Evolutionary conservation across 495 filamentous ascomycete genomes (phyloP).

Genomic region (Tuber borchii): DNA sequence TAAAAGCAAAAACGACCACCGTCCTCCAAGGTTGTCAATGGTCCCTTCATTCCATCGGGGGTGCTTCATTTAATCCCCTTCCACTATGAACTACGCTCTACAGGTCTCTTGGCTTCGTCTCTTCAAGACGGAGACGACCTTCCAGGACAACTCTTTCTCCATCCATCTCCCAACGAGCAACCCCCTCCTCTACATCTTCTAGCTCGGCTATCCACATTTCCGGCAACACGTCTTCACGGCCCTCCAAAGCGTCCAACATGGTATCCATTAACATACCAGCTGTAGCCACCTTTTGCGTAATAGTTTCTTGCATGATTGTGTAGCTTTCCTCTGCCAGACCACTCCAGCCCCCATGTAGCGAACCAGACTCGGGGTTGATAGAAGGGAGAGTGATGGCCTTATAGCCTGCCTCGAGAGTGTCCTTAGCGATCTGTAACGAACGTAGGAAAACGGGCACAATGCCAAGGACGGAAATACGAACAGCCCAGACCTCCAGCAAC

Average conservation of each 20-base stretch:
- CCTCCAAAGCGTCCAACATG: slow-evolving; percentile 79
- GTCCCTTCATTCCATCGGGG: too few species aligned
- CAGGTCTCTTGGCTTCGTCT: too few species aligned
- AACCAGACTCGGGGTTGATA: slow-evolving; percentile 19
- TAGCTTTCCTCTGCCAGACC: slow-evolving; percentile 51
- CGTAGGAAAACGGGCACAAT: slow-evolving; percentile 62
- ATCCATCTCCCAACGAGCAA: slow-evolving; percentile 61
- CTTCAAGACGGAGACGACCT: slow-evolving; percentile 32
- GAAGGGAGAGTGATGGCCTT: slow-evolving; percentile 27
- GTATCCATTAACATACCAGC: slow-evolving; percentile 69
- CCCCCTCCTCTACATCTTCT: slow-evolving; percentile 73
- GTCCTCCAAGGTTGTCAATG: too few species aligned
- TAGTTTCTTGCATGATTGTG: slow-evolving; percentile 54
- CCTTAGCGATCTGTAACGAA: slow-evolving; percentile 47
- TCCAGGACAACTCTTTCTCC: slow-evolving; percentile 39
- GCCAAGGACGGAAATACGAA: slow-evolving; percentile 65
- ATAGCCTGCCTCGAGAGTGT: slow-evolving; percentile 33
- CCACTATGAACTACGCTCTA: too few species aligned
- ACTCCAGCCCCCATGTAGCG: slow-evolving; percentile 6
- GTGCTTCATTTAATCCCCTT: too few species aligned
- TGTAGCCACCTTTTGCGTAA: slow-evolving; percentile 62
- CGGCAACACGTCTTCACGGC: slow-evolving; percentile 71
- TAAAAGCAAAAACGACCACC: too few species aligned
- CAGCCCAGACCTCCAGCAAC: slow-evolving; percentile 66
- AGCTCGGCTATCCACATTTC: slow-evolving; percentile 81